These are phyloP conservation scores for Lentithecium fluviatile DNA, from an alignment of 495 filamentous ascomycete genomes.

Conservation along the genomic window DNA sequence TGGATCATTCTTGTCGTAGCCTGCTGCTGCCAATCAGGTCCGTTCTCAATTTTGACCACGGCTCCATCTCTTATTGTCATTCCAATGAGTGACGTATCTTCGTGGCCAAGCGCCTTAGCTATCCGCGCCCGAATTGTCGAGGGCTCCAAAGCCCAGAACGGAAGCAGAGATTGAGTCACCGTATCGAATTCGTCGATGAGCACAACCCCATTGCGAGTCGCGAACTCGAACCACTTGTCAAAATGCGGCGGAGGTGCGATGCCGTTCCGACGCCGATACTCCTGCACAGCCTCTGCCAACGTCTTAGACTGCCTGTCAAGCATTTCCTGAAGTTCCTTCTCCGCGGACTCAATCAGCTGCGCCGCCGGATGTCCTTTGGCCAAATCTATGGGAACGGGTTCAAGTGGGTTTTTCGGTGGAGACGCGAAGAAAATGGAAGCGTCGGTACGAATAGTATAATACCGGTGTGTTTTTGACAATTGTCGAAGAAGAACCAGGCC, in stretches of 20 bases:
- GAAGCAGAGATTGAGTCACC: conserved; percentile 66
- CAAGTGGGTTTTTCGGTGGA: conserved; percentile 18
- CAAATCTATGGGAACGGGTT: conserved; percentile 34
- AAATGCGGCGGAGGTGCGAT: conserved; percentile 63
- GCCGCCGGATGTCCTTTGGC: conserved; percentile 51
- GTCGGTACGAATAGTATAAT: conserved; percentile 7
- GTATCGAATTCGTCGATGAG: conserved; percentile 76
- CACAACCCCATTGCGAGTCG: conserved; percentile 58
- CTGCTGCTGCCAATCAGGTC: conserved; percentile 50
- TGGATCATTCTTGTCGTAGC: conserved; percentile 57
- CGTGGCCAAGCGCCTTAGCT: conserved; percentile 39
- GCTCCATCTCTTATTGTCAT: conserved; percentile 41
- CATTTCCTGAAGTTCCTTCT: conserved; percentile 49
- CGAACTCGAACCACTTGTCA: conserved; percentile 74
- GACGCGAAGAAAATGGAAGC: neutral
- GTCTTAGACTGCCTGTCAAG: conserved; percentile 51
- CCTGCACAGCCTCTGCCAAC: conserved; percentile 53
- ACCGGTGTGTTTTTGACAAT: neutral
- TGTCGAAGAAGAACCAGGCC: conserved; percentile 13
- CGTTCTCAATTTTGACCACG: conserved; percentile 54
- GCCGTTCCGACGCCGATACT: conserved; percentile 59
- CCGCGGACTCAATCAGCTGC: conserved; percentile 52
- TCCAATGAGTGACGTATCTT: conserved; percentile 41
- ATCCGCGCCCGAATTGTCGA: conserved; percentile 54
- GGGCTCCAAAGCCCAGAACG: conserved; percentile 71